phyloP scores from a whole-genome alignment of 2,329 filamentous ascomycete genomes.

The Botrytis fabae region DNA sequence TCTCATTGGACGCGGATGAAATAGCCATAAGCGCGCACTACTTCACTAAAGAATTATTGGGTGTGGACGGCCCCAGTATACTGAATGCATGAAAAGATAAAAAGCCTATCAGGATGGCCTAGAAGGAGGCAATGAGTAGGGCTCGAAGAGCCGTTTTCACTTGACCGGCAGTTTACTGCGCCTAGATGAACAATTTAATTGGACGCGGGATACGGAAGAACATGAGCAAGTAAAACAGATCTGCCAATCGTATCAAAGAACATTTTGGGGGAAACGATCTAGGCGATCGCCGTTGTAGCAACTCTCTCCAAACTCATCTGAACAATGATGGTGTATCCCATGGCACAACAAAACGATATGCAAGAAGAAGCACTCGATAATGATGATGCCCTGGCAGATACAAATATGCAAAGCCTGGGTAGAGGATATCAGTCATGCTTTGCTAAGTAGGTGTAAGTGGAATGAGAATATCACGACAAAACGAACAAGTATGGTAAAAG shows the following conservation, averaged over 20 bases:
- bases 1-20: neutral
- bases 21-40: slow-evolving; percentile 4
- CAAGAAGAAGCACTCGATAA: neutral
- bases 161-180: neutral
- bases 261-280: neutral
- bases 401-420: neutral
- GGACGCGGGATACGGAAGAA: neutral
- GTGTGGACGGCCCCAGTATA: neutral
- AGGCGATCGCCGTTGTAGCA: neutral
- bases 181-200: slow-evolving; percentile 5
- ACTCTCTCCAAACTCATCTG: neutral
- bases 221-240: neutral
- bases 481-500: too few relatives aligned
- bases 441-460: neutral
- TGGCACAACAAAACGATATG: too few relatives aligned
- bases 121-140: neutral
- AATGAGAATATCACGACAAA: neutral
- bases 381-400: neutral
- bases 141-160: neutral
- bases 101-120: neutral
- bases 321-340: neutral
- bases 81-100: slow-evolving; percentile 9
- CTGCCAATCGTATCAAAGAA: neutral
- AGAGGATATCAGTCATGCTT: neutral
- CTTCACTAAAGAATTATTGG: neutral